Percentiles rank a stretch among this genome's conserved stretches.
phyloP scores from a whole-genome alignment of 352 stramenopile genomes.

The Pythium dissotocum region DNA sequence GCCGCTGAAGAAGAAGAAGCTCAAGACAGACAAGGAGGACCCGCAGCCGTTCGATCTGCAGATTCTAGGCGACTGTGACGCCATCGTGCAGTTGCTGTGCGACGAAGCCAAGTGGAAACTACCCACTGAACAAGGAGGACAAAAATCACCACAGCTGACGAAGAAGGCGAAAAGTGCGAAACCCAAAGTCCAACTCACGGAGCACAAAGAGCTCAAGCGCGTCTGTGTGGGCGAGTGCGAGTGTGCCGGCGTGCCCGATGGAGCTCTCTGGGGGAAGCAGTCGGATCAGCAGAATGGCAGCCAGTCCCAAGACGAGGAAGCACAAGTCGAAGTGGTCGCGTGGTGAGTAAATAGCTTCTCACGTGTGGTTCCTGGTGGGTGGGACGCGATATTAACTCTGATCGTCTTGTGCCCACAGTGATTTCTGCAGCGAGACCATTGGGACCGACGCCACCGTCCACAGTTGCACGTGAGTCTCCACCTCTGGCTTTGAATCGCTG shows the following conservation, averaged over 20 bases:
- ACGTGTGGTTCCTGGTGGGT: background rate
- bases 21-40: constrained; percentile 38
- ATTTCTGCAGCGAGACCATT: constrained; percentile 17
- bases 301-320: constrained; percentile 31
- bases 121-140: background rate
- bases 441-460: background rate
- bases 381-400: background rate
- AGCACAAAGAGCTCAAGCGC: constrained; percentile 31
- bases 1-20: constrained; percentile 75
- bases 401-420: constrained; percentile 9
- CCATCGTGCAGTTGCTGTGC: constrained; percentile 72
- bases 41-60: constrained; percentile 79
- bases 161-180: constrained; percentile 22
- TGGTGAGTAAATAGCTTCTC: constrained; percentile 40
- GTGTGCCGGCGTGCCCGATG: constrained; percentile 42
- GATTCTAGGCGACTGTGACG: constrained; percentile 79
- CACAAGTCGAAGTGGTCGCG: constrained; percentile 41
- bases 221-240: constrained; percentile 57
- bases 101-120: constrained; percentile 52
- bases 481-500: background rate
- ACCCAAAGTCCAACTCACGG: constrained; percentile 22
- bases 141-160: background rate
- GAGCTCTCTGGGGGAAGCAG: constrained; percentile 14
- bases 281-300: constrained; percentile 23
- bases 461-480: constrained; percentile 7